A percentile compares a stretch with the other conserved stretches of the same genome.
Evolutionary conservation across 2,329 filamentous ascomycete genomes (phyloP).

Genomic region (Canariomyces notabilis): DNA sequence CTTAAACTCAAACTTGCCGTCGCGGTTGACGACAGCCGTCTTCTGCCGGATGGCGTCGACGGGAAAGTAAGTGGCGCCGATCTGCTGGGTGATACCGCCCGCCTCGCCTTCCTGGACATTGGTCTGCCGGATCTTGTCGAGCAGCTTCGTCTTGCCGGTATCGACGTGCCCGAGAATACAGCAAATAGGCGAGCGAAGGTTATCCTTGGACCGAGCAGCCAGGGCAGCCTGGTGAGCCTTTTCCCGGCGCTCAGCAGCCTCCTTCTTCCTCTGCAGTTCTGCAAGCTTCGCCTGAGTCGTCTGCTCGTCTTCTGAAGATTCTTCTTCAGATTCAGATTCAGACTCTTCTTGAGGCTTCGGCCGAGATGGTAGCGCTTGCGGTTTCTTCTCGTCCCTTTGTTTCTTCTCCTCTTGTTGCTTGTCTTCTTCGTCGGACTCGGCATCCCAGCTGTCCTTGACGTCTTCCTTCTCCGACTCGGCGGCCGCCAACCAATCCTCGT

Average conservation of each 20-base stretch:
- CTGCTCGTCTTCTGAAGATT: conserved; percentile 66
- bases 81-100: conserved; percentile 98
- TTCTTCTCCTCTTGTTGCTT: conserved; percentile 35
- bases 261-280: conserved; percentile 74
- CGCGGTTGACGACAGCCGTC: conserved; percentile 86
- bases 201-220: conserved; percentile 85
- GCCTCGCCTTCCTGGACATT: conserved; percentile 99
- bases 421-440: conserved; percentile 68
- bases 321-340: conserved; percentile 59
- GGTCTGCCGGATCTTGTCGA: conserved; percentile 97
- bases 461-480: conserved; percentile 70
- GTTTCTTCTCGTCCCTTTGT: conserved; percentile 37
- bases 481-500: conserved; percentile 85
- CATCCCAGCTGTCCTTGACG: conserved; percentile 94
- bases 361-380: conserved; percentile 29
- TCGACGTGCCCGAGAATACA: conserved; percentile 99
- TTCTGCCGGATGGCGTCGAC: conserved; percentile 89
- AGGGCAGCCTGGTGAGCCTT: conserved; percentile 88
- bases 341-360: conserved; percentile 28
- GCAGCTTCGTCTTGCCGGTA: conserved; percentile 98
- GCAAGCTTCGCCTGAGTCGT: conserved; percentile 67
- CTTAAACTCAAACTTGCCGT: conserved; percentile 91
- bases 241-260: conserved; percentile 81
- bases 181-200: conserved; percentile 95
- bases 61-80: conserved; percentile 98